Evolutionary conservation across 225 moss, liverwort and hornwort genomes (phyloP), one percentile per base, ranked within the genome.

Genomic region (Neckera pumila): DNA sequence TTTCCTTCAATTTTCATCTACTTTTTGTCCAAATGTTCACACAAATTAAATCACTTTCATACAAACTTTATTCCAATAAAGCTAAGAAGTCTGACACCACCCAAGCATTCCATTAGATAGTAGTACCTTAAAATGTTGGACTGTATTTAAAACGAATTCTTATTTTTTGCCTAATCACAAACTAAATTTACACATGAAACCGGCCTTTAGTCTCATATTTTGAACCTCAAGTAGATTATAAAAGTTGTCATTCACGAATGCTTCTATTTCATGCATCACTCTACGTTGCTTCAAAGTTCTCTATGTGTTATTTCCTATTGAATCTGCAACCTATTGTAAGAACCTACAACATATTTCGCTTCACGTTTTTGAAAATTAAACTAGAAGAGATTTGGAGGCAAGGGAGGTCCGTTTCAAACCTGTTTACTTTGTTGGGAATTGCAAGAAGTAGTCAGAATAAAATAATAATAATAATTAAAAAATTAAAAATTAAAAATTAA

Each of bases 91-190:
- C 3, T 36, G 2, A 6, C 6, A 66, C 20, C 2, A 20, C 3
- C 6, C 1, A 11, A 36, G 36, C 51, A 51, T 77, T 10, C 15
- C 0, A 10, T 9, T 36, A 75, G 30, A 18, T 74, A 47, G 31
- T 74, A 18, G 12, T 19, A 19, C 6, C 6, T 31, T 31, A 30
- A 45, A 18, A 0, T 30, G 0, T 1, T 2, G 0, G 3, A 73
- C 3, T 0, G 0, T 19, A 74, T 4, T 7, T 11, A 30, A 74
- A 70, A 19, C 0, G 2, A 47, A 11, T 2, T 74, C 74, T 1
- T 73, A 47, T 7, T 47, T 31, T 45, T 74, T 74, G 3, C 31
- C 31, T 18, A 47, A 11, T 30, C 47, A 19, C 7, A 74, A 47
- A 47, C 7, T 31, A 74, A 74, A 47, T 45, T 15, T 47, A 30